Conservation (phyloP, 768 basidiomycete genomes). For the Tricholomella constricta region DNA sequence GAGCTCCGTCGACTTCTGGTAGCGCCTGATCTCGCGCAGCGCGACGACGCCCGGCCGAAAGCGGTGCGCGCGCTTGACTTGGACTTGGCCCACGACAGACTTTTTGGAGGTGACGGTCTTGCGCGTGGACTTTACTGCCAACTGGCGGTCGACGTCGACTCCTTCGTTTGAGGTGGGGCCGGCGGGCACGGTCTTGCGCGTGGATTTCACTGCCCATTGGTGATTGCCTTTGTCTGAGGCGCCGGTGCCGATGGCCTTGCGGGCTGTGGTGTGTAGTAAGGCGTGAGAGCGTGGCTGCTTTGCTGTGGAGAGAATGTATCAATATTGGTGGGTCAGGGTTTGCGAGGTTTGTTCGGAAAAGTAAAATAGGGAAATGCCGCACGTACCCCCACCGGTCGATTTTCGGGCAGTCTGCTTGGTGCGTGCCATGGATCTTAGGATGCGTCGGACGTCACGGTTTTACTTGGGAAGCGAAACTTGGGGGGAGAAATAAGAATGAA, state of each 20-base stretch:
- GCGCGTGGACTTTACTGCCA: conserved; percentile 62
- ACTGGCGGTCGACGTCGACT: conserved; percentile 47
- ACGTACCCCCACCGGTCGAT: conserved; percentile 69
- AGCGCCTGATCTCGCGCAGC: conserved; percentile 25
- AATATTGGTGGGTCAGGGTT: too few species aligned
- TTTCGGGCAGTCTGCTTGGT: conserved; percentile 89
- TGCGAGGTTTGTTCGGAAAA: too few species aligned
- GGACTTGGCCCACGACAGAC: conserved; percentile 14
- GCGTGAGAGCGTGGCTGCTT: too few species aligned
- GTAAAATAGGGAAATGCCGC: not conserved
- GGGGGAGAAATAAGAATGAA: not conserved
- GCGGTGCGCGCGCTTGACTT: conserved; percentile 89
- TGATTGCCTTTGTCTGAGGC: too few species aligned
- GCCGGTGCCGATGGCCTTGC: too few species aligned
- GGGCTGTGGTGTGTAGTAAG: too few species aligned
- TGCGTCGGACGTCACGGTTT: not conserved
- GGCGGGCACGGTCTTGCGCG: too few species aligned
- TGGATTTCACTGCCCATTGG: too few species aligned
- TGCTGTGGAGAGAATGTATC: too few species aligned
- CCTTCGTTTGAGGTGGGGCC: too few species aligned
- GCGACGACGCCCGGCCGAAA: conserved; percentile 44
- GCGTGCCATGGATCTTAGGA: conserved; percentile 53
- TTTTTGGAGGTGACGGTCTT: conserved; percentile 20
- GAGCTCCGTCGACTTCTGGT: conserved; percentile 23
- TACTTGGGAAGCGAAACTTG: not conserved